These are phyloP conservation scores for Inga oerstediana DNA, from an alignment of 306 rosid genomes.

Conservation along the genomic window DNA sequence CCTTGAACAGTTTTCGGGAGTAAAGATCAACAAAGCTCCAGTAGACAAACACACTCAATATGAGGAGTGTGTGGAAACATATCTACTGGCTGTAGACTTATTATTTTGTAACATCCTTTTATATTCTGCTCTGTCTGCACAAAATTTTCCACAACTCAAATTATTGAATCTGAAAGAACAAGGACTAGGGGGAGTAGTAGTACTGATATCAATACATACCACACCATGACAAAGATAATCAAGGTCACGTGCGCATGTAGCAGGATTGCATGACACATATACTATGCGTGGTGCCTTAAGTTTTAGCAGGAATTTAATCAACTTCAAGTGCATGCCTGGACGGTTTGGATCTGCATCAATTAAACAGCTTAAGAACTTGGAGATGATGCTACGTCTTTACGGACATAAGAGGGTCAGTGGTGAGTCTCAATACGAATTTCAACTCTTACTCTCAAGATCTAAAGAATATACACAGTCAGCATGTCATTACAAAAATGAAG, in stretches of 20 bases:
- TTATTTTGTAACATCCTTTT: conserved; percentile 82
- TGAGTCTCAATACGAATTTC: not conserved
- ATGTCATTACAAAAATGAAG: not conserved
- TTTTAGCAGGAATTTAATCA: conserved; percentile 80
- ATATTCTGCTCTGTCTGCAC: conserved; percentile 72
- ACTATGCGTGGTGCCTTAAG: conserved; percentile 81
- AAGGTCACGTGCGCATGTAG: conserved; percentile 93
- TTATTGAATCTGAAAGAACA: conserved; percentile 24
- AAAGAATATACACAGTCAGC: not conserved
- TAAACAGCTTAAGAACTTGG: conserved; percentile 19
- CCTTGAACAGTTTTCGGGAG: conserved; percentile 31
- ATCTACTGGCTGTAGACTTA: conserved; percentile 87
- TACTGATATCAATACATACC: conserved; percentile 52
- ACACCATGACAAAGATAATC: conserved; percentile 96
- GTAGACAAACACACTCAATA: conserved; percentile 85
- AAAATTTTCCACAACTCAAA: conserved; percentile 39
- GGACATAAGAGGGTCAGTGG: conserved; percentile 22
- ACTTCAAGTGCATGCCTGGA: conserved; percentile 99
- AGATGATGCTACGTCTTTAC: conserved; percentile 2
- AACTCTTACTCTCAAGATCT: not conserved
- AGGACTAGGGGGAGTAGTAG: not conserved
- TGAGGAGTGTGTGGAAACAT: conserved; percentile 99
- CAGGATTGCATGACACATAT: conserved; percentile 95
- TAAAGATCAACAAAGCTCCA: conserved; percentile 66
- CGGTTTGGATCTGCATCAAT: conserved; percentile 86